Evolutionary conservation across 345 rosid genomes (phyloP).

Genomic region (Microthlaspi erraticum): DNA sequence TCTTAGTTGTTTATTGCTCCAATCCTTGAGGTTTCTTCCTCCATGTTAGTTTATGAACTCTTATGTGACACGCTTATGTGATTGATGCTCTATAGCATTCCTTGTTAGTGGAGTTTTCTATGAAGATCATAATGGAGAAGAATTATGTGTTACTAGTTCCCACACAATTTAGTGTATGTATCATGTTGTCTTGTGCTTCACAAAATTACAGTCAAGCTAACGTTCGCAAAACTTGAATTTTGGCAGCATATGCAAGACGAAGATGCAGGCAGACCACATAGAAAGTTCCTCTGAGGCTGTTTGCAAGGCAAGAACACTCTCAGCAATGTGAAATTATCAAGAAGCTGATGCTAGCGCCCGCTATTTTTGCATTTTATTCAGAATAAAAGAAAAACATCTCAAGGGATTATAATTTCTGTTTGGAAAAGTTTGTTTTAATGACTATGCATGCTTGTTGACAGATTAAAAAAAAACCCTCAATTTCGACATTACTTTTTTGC

Average conservation of each 20-base stretch:
- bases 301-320: slow-evolving; percentile 22
- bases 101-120: background rate
- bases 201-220: slow-evolving; percentile 13
- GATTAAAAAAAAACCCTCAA: slow-evolving; percentile 13
- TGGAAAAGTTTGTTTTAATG: slow-evolving; percentile 28
- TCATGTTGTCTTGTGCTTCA: slow-evolving; percentile 1
- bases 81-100: slow-evolving; percentile 4
- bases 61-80: background rate
- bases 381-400: slow-evolving; percentile 12
- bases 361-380: slow-evolving; percentile 12
- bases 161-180: background rate
- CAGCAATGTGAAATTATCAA: slow-evolving; percentile 13
- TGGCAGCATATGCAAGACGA: slow-evolving; percentile 93
- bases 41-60: slow-evolving; percentile 4
- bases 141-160: background rate
- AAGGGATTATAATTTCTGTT: slow-evolving; percentile 28
- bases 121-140: background rate
- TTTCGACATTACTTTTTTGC: slow-evolving; percentile 9
- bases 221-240: background rate
- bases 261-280: slow-evolving; percentile 82
- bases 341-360: background rate
- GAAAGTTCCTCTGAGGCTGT: slow-evolving; percentile 69
- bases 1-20: background rate
- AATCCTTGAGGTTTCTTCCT: background rate
- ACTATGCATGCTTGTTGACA: slow-evolving; percentile 12